phyloP scores from a whole-genome alignment of 2,329 filamentous ascomycete species.

The Colletotrichum spinosum region DNA sequence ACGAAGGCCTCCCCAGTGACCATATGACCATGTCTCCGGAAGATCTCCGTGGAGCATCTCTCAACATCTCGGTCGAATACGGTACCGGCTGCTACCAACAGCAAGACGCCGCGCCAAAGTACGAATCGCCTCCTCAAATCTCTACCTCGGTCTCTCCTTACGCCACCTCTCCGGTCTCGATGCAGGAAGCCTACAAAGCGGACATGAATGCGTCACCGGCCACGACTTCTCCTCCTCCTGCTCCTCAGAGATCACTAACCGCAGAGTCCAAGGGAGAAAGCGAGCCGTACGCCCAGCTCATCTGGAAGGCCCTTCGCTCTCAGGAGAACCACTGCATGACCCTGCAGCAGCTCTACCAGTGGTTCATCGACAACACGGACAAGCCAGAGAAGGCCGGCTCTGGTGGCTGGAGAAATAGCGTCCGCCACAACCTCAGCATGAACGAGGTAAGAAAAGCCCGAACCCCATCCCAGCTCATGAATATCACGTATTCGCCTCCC shows the following conservation, averaged over 20 bases:
- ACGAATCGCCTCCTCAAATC: slow-evolving; percentile 12
- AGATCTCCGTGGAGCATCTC: slow-evolving; percentile 11
- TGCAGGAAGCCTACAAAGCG: slow-evolving; percentile 6
- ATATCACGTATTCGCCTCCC: background rate
- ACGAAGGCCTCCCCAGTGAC: slow-evolving; percentile 9
- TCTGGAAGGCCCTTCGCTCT: slow-evolving; percentile 80
- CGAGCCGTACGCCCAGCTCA: slow-evolving; percentile 84
- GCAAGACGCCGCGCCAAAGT: slow-evolving; percentile 2
- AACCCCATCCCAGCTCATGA: background rate
- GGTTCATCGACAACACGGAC: slow-evolving; percentile 85
- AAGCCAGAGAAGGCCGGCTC: slow-evolving; percentile 71
- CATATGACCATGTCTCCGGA: slow-evolving; percentile 20
- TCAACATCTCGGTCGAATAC: slow-evolving; percentile 27
- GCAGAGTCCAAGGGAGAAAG: slow-evolving; percentile 45
- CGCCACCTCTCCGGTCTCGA: slow-evolving; percentile 7
- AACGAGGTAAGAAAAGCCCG: slow-evolving; percentile 73
- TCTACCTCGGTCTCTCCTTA: slow-evolving; percentile 8
- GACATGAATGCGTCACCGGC: background rate
- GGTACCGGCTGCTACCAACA: slow-evolving; percentile 4
- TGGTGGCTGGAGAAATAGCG: slow-evolving; percentile 94
- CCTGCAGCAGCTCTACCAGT: slow-evolving; percentile 88
- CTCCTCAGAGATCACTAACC: background rate
- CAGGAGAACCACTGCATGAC: slow-evolving; percentile 76
- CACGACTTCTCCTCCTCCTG: background rate
- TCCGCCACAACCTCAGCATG: slow-evolving; percentile 96